Conservation (phyloP, 148 eudicot species). For the Dianthus caryophyllus region DNA sequence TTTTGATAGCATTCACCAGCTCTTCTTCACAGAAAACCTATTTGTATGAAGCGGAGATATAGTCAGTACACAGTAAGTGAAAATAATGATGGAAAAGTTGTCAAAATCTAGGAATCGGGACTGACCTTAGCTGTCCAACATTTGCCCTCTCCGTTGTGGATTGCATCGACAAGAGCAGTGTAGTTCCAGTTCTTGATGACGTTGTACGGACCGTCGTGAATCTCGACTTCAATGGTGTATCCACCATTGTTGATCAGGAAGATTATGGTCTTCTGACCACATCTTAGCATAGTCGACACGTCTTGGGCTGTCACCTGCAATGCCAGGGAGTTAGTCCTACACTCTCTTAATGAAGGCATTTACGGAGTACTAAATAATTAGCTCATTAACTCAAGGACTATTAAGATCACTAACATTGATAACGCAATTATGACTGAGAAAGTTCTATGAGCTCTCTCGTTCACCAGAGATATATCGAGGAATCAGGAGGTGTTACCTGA, state of each 20-base stretch:
- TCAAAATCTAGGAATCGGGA: background rate
- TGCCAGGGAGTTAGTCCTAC: background rate
- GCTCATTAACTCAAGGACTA: too few relatives aligned
- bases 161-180: constrained; percentile 71
- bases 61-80: too few relatives aligned
- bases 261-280: constrained; percentile 67
- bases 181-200: constrained; percentile 87
- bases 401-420: too few relatives aligned
- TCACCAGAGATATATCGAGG: background rate
- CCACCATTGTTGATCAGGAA: constrained; percentile 94
- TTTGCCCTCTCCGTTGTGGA: constrained; percentile 74
- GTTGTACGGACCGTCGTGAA: constrained; percentile 89
- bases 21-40: constrained; percentile 61
- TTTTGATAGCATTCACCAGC: constrained; percentile 52
- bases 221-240: constrained; percentile 87
- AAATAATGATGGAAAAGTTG: too few relatives aligned
- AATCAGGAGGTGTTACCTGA: constrained; percentile 46
- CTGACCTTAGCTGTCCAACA: constrained; percentile 85
- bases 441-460: background rate
- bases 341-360: background rate
- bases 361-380: too few relatives aligned
- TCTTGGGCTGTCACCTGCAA: constrained; percentile 80
- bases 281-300: constrained; percentile 70
- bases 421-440: too few relatives aligned
- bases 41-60: background rate